Percentiles rank a stretch among this genome's conserved stretches.
phyloP scores from a whole-genome alignment of 83 land plant species.

The Picea abies region DNA sequence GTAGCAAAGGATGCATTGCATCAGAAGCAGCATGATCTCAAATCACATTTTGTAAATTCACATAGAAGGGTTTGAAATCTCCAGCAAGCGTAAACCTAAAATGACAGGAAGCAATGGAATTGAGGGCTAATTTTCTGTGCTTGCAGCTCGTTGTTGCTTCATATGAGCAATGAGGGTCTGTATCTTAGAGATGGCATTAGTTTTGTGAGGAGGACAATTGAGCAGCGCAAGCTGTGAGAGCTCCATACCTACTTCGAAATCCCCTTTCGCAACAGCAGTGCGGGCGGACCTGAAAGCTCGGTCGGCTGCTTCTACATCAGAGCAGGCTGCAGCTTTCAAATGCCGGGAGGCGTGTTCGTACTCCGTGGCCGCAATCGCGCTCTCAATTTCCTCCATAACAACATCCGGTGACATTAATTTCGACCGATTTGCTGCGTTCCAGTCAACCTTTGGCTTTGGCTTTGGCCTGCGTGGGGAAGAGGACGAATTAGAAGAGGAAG shows the following conservation, averaged over 20 bases:
- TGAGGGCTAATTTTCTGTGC: not conserved
- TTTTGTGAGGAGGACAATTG: not conserved
- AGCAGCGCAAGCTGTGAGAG: not conserved
- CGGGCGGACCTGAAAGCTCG: constrained; percentile 10
- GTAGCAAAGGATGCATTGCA: no score
- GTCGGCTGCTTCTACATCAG: constrained; percentile 4
- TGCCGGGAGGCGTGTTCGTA: not conserved
- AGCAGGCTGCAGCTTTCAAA: not conserved
- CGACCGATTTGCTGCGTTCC: not conserved
- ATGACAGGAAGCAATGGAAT: not conserved
- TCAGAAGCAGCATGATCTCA: no score
- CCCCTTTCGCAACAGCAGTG: not conserved
- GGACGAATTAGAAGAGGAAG: no score
- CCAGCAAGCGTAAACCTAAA: no score
- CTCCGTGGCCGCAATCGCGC: not conserved
- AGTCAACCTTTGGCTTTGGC: not conserved
- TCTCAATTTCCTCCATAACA: constrained; percentile 5
- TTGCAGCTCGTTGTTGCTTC: not conserved
- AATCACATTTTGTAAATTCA: no score
- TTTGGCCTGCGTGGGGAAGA: not conserved
- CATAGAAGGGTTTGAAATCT: no score
- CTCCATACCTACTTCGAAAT: not conserved
- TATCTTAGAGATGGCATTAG: constrained; percentile 3
- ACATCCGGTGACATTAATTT: not conserved
- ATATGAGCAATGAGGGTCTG: not conserved